These are phyloP conservation scores for Trichoderma sp. DNA, from an alignment of 2,329 filamentous ascomycete genomes.

Conservation along the genomic window DNA sequence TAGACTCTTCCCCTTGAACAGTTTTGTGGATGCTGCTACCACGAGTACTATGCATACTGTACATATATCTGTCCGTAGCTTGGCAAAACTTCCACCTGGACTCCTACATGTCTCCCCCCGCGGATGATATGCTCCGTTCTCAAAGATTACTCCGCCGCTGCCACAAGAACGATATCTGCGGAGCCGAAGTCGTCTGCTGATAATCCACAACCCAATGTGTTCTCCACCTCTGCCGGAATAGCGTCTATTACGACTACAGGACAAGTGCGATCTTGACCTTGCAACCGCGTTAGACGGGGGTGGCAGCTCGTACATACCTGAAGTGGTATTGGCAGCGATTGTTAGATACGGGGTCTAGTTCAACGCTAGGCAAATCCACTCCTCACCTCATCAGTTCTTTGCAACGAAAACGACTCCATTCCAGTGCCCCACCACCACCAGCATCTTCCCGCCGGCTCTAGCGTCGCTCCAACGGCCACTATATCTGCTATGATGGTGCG, in stretches of 20 bases:
- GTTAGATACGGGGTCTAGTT: not conserved
- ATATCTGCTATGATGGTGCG: not conserved
- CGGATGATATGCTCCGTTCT: constrained; percentile 15
- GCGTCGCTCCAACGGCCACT: constrained; percentile 5
- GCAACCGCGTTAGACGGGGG: not conserved
- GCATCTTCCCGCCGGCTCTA: constrained; percentile 13
- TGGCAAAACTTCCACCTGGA: not conserved
- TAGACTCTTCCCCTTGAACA: not conserved
- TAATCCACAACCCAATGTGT: not conserved
- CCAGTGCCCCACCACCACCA: constrained; percentile 9
- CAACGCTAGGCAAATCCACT: not conserved
- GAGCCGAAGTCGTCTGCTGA: constrained; percentile 11
- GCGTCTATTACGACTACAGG: not conserved
- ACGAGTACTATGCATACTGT: not conserved
- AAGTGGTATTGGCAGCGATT: not conserved
- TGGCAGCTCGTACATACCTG: not conserved
- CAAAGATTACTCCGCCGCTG: not conserved
- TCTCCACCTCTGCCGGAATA: constrained; percentile 11
- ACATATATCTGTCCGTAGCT: not conserved
- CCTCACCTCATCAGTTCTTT: not conserved
- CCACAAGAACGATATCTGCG: constrained; percentile 6
- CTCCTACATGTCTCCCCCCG: not conserved
- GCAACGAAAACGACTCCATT: not conserved
- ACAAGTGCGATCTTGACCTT: not conserved
- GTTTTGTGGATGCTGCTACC: not conserved